Evolutionary conservation across 2,329 filamentous ascomycete genomes (phyloP), one percentile per base, ranked within the genome.

Genomic region (Ophiostoma piceae): DNA sequence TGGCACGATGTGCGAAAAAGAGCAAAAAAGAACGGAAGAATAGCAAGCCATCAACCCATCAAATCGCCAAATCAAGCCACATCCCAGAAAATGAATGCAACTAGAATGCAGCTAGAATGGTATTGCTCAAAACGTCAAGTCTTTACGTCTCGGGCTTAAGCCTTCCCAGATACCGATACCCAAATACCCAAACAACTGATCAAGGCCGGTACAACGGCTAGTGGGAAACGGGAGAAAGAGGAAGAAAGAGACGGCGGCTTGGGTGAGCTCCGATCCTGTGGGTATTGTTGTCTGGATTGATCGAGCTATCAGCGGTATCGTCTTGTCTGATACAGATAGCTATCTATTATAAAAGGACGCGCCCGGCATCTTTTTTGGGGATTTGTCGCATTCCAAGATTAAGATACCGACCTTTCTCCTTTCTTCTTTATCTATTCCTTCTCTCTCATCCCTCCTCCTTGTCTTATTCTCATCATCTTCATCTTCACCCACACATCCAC

Each of bases 121-220:
- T n/a, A 57, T 37, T 60, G 22, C 65, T 51, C 51, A 64, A 67
- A 67, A 64, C 39, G 68, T 67, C 65, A 64, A 70, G n/a, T 70
- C 51, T 64, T 64, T 69, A 64, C 51, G 68, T 67, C 37, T 19
- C 35, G 29, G 35, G 8, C 19, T 26, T 62, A 32, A 32, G 32
- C 62, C 12, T 65, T 9, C 7, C 32, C 32, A 65, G 32, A 35
- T 35, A 35, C 35, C 35, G 35, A 35, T 35, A 2, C 35, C 35
- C 12, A 14, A 12, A 9, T 19, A 32, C 29, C 22, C 26, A 32
- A 16, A 57, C 51, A 57, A 57, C 51, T 26, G 57, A 32, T 32
- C 26, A 29, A 32, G 26, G 12, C 54, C 26, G 26, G 57, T 26
- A 39, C 19, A 22, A n/a, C 62, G 22, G 16, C 35, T 65, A 39